Evolutionary conservation across 257 asterid genomes (phyloP), one percentile per base, ranked within the genome.

Genomic region (Leptodermis oblonga): DNA sequence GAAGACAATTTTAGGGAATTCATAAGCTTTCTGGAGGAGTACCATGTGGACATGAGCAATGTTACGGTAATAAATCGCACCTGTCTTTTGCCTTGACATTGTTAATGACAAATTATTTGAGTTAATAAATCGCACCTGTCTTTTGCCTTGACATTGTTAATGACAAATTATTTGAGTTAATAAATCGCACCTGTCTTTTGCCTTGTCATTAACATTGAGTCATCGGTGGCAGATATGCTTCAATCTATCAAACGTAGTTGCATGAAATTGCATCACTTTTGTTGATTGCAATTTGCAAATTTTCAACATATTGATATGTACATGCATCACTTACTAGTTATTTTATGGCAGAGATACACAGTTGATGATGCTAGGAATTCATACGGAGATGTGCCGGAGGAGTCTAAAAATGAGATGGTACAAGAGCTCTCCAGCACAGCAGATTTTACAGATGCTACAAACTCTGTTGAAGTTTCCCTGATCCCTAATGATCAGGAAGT

Each of bases 1-100:
- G 90, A 86, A 69, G 96, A 88, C 39, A 86, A 86, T 68, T 88
- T 90, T 36, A 76, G 77, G 74, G 92, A 84, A 68, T 86, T 88
- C 81, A 72, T 88, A 48, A 33, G 62, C 46, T 89, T 89, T 64
- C 89, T 89, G 22, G 82, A 84, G 70, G 90, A 86, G 62, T 77
- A 86, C 70, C 75, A 70, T 56, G 88, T 88, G 14, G 94, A 90
- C 61, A 65, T 90, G 78, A 73, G 82, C 22, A 79, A 81, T 62
- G 89, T 88, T 18, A 81, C 82, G 97, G 97, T 88, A 80, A 55
- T 7, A 3, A 18, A n/a, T n/a, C n/a, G n/a, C n/a, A n/a, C n/a
- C n/a, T n/a, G n/a, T n/a, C n/a, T n/a, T n/a, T n/a, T n/a, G n/a
- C n/a, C n/a, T n/a, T n/a, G n/a, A n/a, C n/a, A n/a, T n/a, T n/a